Conservation (phyloP, 768 basidiomycete genomes). For the Tricholoma bakamatsutake region DNA sequence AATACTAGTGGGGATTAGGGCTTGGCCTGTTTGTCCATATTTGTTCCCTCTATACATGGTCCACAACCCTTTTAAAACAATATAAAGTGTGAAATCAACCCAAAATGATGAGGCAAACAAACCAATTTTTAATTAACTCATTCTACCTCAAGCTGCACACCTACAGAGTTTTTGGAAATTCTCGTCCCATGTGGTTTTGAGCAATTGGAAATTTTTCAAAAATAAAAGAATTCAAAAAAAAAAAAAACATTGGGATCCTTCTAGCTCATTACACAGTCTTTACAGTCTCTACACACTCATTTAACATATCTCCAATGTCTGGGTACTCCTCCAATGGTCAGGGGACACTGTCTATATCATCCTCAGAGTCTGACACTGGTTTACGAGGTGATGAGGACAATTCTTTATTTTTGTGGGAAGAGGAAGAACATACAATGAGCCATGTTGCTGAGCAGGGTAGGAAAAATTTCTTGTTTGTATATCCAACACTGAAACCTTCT, state of each 20-base stretch:
- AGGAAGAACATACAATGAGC: background rate
- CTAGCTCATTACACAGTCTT: no score
- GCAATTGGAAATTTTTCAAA: background rate
- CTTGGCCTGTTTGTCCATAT: no score
- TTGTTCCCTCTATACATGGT: no score
- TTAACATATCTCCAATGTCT: no score
- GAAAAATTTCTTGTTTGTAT: background rate
- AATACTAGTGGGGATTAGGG: no score
- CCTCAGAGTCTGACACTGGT: background rate
- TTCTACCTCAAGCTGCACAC: no score
- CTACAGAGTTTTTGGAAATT: background rate
- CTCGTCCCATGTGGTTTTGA: background rate
- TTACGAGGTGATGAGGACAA: background rate
- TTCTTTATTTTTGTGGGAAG: background rate
- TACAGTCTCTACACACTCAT: no score
- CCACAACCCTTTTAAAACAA: no score
- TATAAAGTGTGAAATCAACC: no score
- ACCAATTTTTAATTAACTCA: no score
- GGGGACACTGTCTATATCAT: background rate
- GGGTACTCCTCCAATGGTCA: background rate
- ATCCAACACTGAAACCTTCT: background rate
- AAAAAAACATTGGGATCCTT: background rate
- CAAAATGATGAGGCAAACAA: no score
- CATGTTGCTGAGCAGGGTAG: background rate
- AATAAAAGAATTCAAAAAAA: background rate